A percentile compares a stretch with the other conserved stretches of the same genome.
These are phyloP conservation scores for Lipomyces sp. DNA, from an alignment of 805 yeast genomes.

Conservation along the genomic window DNA sequence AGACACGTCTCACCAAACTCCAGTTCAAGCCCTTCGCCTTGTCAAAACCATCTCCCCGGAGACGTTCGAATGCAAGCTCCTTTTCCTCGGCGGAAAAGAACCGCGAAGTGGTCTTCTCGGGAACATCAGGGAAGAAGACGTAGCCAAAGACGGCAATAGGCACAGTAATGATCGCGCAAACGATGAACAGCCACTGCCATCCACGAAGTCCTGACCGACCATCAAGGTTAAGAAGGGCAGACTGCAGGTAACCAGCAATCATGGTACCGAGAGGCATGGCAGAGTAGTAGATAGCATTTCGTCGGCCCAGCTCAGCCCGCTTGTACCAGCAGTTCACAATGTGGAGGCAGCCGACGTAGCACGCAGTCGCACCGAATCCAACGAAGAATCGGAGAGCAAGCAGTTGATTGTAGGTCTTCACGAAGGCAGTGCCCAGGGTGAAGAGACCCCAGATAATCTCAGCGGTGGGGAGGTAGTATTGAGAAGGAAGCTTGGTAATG, in stretches of 20 bases:
- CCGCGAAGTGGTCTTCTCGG: constrained; percentile 52
- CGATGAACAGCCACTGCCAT: constrained; percentile 73
- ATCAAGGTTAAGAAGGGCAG: constrained; percentile 49
- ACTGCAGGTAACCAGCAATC: constrained; percentile 61
- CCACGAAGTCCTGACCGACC: constrained; percentile 55
- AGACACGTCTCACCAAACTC: constrained; percentile 46
- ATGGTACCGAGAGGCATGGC: constrained; percentile 63
- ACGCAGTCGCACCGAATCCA: constrained; percentile 70
- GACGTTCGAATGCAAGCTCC: constrained; percentile 48
- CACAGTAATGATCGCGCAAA: constrained; percentile 61
- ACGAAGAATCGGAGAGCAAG: constrained; percentile 63
- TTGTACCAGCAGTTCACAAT: constrained; percentile 46
- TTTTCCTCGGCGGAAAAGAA: constrained; percentile 57
- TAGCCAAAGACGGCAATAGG: constrained; percentile 56
- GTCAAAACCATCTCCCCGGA: constrained; percentile 41
- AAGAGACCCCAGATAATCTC: constrained; percentile 69
- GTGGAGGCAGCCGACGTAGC: constrained; percentile 47
- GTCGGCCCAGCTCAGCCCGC: constrained; percentile 54
- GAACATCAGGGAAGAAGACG: constrained; percentile 63
- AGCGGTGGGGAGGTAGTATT: constrained; percentile 51
- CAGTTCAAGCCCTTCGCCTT: constrained; percentile 30
- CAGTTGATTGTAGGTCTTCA: constrained; percentile 50
- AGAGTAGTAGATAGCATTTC: constrained; percentile 57
- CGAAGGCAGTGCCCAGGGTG: constrained; percentile 55
- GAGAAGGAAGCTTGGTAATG: constrained; percentile 55